Conservation (phyloP, 2,329 filamentous ascomycete genomes). For the Nothophoma quercina region DNA sequence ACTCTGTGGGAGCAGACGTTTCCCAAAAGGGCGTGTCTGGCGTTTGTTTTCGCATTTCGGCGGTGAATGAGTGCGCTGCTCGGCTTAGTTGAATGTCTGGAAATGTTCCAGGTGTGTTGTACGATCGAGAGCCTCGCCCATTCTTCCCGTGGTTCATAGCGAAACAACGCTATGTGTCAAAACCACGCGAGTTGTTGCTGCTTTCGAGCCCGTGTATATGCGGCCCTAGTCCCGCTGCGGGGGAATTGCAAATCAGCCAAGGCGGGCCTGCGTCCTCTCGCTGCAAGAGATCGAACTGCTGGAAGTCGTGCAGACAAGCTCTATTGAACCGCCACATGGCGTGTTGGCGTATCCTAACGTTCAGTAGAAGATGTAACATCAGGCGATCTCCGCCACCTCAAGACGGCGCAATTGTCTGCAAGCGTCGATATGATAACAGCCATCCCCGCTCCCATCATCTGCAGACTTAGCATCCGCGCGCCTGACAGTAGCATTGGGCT, state of each 20-base stretch:
- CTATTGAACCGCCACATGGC: constrained; percentile 15
- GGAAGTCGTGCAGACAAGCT: constrained; percentile 19
- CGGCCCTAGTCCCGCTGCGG: constrained; percentile 15
- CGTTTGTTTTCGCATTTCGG: neutral
- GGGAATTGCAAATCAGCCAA: constrained; percentile 18
- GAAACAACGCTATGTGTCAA: constrained; percentile 18
- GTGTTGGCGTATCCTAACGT: constrained; percentile 1
- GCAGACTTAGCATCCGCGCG: constrained; percentile 26
- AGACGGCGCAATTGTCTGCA: constrained; percentile 27
- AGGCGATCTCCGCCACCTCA: constrained; percentile 32
- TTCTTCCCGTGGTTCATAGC: neutral
- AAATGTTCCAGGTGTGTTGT: neutral
- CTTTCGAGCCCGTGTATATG: constrained; percentile 6
- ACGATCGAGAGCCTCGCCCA: neutral
- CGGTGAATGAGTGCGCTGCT: neutral
- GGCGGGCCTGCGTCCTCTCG: constrained; percentile 2
- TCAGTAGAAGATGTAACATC: constrained; percentile 16
- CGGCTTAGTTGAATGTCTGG: neutral
- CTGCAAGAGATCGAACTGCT: neutral
- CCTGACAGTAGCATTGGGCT: constrained; percentile 20
- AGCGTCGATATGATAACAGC: constrained; percentile 28
- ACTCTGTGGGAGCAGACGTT: too few species aligned
- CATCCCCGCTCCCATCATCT: constrained; percentile 21
- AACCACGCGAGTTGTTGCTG: constrained; percentile 2
- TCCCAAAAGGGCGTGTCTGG: neutral